These are phyloP conservation scores for Excoecaria cochinchinensis DNA, from an alignment of 345 rosid genomes.

Conservation along the genomic window DNA sequence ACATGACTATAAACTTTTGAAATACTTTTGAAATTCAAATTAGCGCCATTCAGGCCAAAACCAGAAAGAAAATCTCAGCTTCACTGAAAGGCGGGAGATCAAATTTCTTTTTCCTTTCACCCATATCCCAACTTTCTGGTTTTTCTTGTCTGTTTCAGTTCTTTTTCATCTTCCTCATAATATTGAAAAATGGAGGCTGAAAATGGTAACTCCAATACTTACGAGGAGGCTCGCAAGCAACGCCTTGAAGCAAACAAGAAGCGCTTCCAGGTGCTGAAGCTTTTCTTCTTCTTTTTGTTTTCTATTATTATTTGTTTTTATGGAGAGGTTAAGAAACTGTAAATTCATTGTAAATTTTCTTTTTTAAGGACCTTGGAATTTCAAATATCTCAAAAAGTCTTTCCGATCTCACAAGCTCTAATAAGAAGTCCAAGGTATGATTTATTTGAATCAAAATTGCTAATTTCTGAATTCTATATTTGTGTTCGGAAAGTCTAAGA, in stretches of 20 bases:
- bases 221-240: background rate
- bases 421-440: constrained; percentile 4
- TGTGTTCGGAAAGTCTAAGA: background rate
- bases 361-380: constrained; percentile 5
- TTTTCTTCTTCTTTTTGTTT: background rate
- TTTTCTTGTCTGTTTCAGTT: background rate
- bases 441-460: background rate
- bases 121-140: no score
- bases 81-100: background rate
- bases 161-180: background rate
- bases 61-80: background rate
- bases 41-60: background rate
- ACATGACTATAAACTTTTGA: no score
- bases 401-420: background rate
- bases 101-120: background rate
- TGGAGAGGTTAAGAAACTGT: background rate
- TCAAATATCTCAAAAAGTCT: background rate
- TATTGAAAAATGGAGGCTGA: background rate
- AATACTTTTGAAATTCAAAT: background rate
- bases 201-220: background rate
- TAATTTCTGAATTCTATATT: background rate
- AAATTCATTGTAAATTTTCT: background rate
- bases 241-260: constrained; percentile 47
- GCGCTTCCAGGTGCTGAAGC: constrained; percentile 39
- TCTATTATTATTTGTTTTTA: background rate